A percentile compares a stretch with the other conserved stretches of the same genome.
Evolutionary conservation across 1,139 yeast species (phyloP).

Genomic region (Suhomyces maxii): DNA sequence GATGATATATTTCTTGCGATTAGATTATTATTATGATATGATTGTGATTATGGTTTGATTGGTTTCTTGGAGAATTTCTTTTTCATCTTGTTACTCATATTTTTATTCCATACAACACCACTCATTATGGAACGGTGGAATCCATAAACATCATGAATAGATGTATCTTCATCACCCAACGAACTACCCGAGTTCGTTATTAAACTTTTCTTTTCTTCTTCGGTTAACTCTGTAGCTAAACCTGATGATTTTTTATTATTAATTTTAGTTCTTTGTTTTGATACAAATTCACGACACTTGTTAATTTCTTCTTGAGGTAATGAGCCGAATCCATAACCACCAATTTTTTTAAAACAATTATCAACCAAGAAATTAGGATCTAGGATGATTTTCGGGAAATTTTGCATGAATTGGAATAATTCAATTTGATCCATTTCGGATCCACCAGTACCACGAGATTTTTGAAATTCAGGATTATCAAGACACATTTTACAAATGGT

Average conservation of each 20-base stretch:
- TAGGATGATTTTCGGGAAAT: slow-evolving; percentile 68
- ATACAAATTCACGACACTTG: slow-evolving; percentile 74
- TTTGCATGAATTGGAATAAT: slow-evolving; percentile 81
- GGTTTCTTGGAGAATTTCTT: slow-evolving; percentile 31
- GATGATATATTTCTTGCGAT: neutral
- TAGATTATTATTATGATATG: neutral
- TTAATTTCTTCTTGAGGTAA: slow-evolving; percentile 80
- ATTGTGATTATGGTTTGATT: neutral
- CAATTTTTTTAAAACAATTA: slow-evolving; percentile 69
- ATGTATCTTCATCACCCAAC: slow-evolving; percentile 23
- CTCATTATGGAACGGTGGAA: slow-evolving; percentile 54
- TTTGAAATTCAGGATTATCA: slow-evolving; percentile 50
- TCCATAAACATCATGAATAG: slow-evolving; percentile 49
- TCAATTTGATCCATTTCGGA: slow-evolving; percentile 71
- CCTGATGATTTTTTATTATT: slow-evolving; percentile 39
- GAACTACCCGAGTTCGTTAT: slow-evolving; percentile 19
- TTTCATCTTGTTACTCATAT: slow-evolving; percentile 52
- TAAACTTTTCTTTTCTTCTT: slow-evolving; percentile 41
- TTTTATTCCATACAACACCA: slow-evolving; percentile 58
- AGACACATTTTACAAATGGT: slow-evolving; percentile 81
- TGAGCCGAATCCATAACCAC: slow-evolving; percentile 67
- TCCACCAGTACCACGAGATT: slow-evolving; percentile 17
- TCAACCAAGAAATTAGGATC: slow-evolving; percentile 74
- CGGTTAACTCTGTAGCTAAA: slow-evolving; percentile 38
- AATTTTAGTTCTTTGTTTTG: slow-evolving; percentile 52